Evolutionary conservation across 345 rosid genomes (phyloP).

Genomic region (Euphorbia peplus): DNA sequence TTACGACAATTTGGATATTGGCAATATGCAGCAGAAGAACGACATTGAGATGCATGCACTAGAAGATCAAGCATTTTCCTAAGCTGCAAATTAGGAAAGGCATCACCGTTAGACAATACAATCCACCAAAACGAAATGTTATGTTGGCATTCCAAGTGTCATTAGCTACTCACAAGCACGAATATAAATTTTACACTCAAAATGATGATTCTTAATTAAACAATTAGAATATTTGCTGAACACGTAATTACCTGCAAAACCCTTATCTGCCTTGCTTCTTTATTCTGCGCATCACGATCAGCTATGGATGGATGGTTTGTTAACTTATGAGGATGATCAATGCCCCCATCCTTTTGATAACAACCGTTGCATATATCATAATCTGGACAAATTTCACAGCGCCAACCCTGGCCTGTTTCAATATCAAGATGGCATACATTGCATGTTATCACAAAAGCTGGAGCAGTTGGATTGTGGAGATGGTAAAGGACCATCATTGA

Average conservation of each 20-base stretch:
- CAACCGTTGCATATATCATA: slow-evolving; percentile 91
- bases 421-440: slow-evolving; percentile 79
- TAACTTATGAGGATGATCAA: slow-evolving; percentile 95
- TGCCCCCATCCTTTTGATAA: slow-evolving; percentile 69
- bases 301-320: slow-evolving; percentile 82
- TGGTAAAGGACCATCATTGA: slow-evolving; percentile 99
- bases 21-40: slow-evolving; percentile 64
- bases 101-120: slow-evolving; percentile 10
- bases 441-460: slow-evolving; percentile 96
- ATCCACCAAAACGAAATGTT: background rate
- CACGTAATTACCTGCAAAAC: slow-evolving; percentile 59
- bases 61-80: slow-evolving; percentile 98
- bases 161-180: background rate
- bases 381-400: slow-evolving; percentile 94
- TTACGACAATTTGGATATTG: slow-evolving; percentile 96
- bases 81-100: slow-evolving; percentile 54
- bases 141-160: too few relatives aligned
- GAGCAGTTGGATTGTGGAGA: slow-evolving; percentile 98
- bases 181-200: background rate
- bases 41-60: slow-evolving; percentile 96
- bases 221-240: background rate
- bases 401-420: slow-evolving; percentile 99
- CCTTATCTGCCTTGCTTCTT: slow-evolving; percentile 91
- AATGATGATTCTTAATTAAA: background rate
- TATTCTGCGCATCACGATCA: slow-evolving; percentile 95